Conservation (phyloP, 179 eudicot species). For the Carnegiea gigantea region DNA sequence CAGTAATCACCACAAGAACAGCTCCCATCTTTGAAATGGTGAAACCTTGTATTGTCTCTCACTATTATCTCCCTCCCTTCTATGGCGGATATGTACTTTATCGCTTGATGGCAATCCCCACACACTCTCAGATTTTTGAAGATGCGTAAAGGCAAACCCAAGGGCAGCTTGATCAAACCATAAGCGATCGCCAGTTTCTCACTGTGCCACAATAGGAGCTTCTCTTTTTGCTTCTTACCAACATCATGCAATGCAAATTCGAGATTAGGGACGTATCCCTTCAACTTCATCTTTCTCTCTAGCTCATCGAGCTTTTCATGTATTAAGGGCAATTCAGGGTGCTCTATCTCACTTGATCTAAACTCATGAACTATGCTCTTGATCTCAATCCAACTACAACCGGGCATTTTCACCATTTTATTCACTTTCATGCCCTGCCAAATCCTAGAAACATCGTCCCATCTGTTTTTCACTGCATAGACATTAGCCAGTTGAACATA, state of each 20-base stretch:
- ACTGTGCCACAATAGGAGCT: conserved; percentile 60
- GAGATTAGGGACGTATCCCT: conserved; percentile 64
- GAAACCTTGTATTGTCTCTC: conserved; percentile 73
- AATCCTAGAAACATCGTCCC: conserved; percentile 69
- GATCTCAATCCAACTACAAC: conserved; percentile 78
- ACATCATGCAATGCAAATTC: conserved; percentile 61
- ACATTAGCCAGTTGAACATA: conserved; percentile 81
- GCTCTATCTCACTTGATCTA: conserved; percentile 62
- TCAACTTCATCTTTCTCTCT: conserved; percentile 56
- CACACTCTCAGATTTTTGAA: conserved; percentile 76
- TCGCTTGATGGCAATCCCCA: conserved; percentile 69
- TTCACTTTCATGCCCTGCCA: conserved; percentile 60
- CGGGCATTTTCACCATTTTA: conserved; percentile 56
- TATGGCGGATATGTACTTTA: conserved; percentile 57
- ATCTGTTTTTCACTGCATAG: conserved; percentile 55
- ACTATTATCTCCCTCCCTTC: conserved; percentile 73
- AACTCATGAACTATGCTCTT: conserved; percentile 61
- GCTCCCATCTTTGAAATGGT: conserved; percentile 64
- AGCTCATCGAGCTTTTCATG: conserved; percentile 53
- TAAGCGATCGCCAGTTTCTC: conserved; percentile 82
- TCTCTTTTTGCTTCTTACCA: conserved; percentile 51
- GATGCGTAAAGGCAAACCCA: conserved; percentile 48
- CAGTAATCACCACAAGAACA: conserved; percentile 87
- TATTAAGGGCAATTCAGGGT: conserved; percentile 54
- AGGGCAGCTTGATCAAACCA: conserved; percentile 52